These are phyloP conservation scores for Barnettozyma populi DNA, from an alignment of 805 yeast genomes.

Conservation along the genomic window DNA sequence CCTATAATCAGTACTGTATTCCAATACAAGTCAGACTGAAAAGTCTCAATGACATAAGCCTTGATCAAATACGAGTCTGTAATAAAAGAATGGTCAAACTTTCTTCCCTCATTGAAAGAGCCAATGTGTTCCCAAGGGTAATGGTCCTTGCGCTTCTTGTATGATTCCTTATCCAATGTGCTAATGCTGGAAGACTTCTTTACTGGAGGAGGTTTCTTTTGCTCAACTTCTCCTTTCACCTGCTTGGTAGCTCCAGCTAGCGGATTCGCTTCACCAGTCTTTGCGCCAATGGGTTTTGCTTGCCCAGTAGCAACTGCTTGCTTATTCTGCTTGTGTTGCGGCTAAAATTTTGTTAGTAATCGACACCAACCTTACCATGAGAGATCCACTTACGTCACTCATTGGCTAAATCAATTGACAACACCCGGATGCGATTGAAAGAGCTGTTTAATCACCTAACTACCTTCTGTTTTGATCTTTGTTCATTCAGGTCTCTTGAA, in stretches of 20 bases:
- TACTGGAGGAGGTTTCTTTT: neutral
- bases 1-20: conserved; percentile 61
- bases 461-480: neutral
- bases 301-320: neutral
- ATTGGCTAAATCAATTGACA: neutral
- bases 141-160: conserved; percentile 6
- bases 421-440: neutral
- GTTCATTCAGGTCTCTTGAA: neutral
- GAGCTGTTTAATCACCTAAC: neutral
- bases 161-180: conserved; percentile 1
- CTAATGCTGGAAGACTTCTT: neutral
- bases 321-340: neutral
- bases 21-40: conserved; percentile 68
- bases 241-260: neutral
- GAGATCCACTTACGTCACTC: neutral
- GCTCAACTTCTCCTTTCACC: neutral
- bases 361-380: too few relatives aligned
- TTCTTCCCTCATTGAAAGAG: conserved; percentile 22
- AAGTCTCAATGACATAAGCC: conserved; percentile 60
- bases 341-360: neutral
- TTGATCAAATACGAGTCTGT: conserved; percentile 37
- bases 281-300: neutral
- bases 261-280: neutral
- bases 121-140: conserved; percentile 35
- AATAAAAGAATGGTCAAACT: conserved; percentile 21